Conservation (phyloP, 2,329 filamentous ascomycete genomes). For the Stachybotrys chlorohalonatus region DNA sequence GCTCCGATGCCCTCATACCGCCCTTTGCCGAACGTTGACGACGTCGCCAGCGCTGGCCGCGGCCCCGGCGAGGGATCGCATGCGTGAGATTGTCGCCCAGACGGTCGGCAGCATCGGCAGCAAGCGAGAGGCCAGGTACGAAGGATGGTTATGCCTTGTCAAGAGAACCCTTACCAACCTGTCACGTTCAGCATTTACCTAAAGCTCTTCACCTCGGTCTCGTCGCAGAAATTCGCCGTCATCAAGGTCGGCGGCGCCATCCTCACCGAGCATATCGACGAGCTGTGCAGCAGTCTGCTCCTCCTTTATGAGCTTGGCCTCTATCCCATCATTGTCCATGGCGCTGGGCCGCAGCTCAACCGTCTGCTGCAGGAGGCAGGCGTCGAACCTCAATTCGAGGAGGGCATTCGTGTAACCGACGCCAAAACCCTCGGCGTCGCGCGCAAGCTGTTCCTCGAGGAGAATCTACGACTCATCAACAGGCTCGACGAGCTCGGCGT, state of each 20-base stretch:
- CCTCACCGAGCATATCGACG: conserved; percentile 86
- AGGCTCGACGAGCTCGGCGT: conserved; percentile 85
- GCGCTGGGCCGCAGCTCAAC: conserved; percentile 91
- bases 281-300: conserved; percentile 78
- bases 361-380: conserved; percentile 80
- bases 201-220: conserved; percentile 93
- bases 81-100: conserved; percentile 38
- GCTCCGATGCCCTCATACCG: conserved; percentile 15
- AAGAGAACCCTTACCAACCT: conserved; percentile 33
- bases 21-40: conserved; percentile 17
- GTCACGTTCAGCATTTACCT: conserved; percentile 48
- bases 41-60: conserved; percentile 8
- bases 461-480: conserved; percentile 89
- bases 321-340: conserved; percentile 92
- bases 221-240: conserved; percentile 93
- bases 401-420: conserved; percentile 92
- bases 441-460: conserved; percentile 85
- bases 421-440: conserved; percentile 89
- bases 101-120: conserved; percentile 92
- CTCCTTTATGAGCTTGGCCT: conserved; percentile 93
- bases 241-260: conserved; percentile 98
- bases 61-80: conserved; percentile 42
- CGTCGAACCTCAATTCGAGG: conserved; percentile 90
- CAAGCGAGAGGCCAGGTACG: conserved; percentile 76
- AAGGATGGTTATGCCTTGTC: too few relatives aligned